phyloP scores from a whole-genome alignment of 2,329 filamentous ascomycete species.

The Lachnellula arida region DNA sequence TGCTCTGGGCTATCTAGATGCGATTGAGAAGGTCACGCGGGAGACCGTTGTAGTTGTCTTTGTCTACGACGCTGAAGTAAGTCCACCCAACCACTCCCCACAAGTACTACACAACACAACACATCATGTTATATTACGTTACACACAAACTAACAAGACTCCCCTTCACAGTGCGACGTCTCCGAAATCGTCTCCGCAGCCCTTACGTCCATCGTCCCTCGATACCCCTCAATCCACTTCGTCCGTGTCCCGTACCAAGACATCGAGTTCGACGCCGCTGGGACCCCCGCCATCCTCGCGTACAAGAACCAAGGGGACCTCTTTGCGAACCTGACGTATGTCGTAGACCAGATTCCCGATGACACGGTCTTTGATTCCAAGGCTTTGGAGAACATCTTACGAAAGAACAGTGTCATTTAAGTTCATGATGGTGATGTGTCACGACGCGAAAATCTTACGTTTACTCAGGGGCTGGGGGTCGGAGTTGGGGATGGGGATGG shows the following conservation, averaged over 20 bases:
- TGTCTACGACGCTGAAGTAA: conserved; percentile 83
- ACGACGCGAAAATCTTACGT: too few species aligned
- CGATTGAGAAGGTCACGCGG: conserved; percentile 80
- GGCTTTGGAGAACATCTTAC: conserved; percentile 48
- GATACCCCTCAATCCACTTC: conserved; percentile 71
- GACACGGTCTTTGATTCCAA: conserved; percentile 54
- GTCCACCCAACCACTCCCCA: conserved; percentile 23
- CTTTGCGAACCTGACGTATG: conserved; percentile 82
- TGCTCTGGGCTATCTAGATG: conserved; percentile 88
- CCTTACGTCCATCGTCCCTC: conserved; percentile 67
- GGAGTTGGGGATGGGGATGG: background rate
- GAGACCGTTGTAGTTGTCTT: conserved; percentile 88
- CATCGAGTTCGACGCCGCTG: conserved; percentile 88
- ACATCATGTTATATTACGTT: background rate
- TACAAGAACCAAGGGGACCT: conserved; percentile 86
- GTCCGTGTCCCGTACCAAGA: conserved; percentile 88
- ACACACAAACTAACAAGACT: conserved; percentile 19
- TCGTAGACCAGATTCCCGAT: conserved; percentile 79
- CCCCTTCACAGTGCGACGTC: conserved; percentile 63
- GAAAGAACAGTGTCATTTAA: conserved; percentile 43
- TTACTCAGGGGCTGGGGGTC: background rate
- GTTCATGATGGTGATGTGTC: background rate
- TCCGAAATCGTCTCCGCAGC: conserved; percentile 76
- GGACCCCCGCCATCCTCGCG: conserved; percentile 80
- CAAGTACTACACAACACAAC: too few species aligned